Evolutionary conservation across 2,329 filamentous ascomycete species (phyloP), one percentile per base, ranked within the genome.

Genomic region (Arthrobotrys iridis): DNA sequence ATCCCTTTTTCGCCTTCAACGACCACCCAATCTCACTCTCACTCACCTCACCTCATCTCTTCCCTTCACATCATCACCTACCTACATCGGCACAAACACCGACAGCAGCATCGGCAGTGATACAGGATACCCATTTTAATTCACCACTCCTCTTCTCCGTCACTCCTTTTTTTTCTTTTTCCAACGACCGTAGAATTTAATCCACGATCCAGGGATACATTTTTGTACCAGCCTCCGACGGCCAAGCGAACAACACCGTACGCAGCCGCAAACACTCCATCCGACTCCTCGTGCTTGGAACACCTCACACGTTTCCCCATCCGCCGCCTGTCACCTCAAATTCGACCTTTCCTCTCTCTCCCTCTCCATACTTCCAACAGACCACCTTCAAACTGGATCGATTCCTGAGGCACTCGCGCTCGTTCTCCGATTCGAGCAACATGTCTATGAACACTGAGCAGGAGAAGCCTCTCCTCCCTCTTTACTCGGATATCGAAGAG

Each of bases 331-430:
- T 40, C 28, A 43, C 46, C 33, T 41, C 62, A 45, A n/a, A 58
- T 35, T 28, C 41, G 41, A 41, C 30, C 55, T 7, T 26, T 22
- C 35, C 30, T 18, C 24, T 35, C 18, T 33, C 18, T 37, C 26
- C 10, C 15, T 13, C 4, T 30, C 57, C 30, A 22, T 26, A 26
- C 46, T 7, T 24, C 20, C 13, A 24, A 50, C n/a, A 75, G 58
- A n/a, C n/a, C n/a, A n/a, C 63, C 22, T 64, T 68, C 71, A 75
- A 75, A 52, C 71, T 75, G 71, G 71, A 75, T 75, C 71, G 71
- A 18, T 62, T 55, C 13, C 50, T 68, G 37, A 57, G 63, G 33
- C 71, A 75, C 41, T 75, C 71, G 52, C 71, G 71, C 71, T 75
- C 71, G 57, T 75, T 63, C 26, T 76, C 72, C 43, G 65, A 71